These are phyloP conservation scores for Pezicula radicicola DNA, from an alignment of 2,329 filamentous ascomycete genomes.

Conservation along the genomic window DNA sequence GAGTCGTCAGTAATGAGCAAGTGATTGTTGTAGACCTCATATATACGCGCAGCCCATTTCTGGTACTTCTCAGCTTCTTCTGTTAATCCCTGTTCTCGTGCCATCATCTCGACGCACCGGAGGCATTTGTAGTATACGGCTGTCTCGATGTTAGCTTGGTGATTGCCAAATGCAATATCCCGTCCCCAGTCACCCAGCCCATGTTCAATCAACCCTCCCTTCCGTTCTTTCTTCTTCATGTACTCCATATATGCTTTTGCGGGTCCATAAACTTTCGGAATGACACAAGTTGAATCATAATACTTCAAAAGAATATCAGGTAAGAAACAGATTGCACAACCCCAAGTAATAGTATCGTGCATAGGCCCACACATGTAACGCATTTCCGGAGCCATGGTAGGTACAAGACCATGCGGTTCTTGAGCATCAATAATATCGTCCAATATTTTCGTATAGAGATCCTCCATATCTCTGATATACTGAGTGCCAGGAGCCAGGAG, in stretches of 20 bases:
- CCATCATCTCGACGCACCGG: slow-evolving; percentile 33
- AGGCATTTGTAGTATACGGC: slow-evolving; percentile 40
- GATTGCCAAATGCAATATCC: slow-evolving; percentile 39
- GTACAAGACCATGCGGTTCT: slow-evolving; percentile 40
- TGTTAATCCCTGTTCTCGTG: slow-evolving; percentile 12
- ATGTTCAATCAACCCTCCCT: slow-evolving; percentile 38
- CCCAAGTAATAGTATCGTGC: slow-evolving; percentile 44
- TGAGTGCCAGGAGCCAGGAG: slow-evolving; percentile 42
- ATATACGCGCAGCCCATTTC: slow-evolving; percentile 27
- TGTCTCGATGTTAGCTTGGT: slow-evolving; percentile 42
- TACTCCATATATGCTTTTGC: slow-evolving; percentile 40
- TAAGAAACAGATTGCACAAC: slow-evolving; percentile 34
- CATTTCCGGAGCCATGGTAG: slow-evolving; percentile 44
- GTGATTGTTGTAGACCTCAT: slow-evolving; percentile 30
- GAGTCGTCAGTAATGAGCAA: slow-evolving; percentile 30
- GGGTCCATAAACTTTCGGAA: slow-evolving; percentile 33
- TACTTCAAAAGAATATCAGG: slow-evolving; percentile 36
- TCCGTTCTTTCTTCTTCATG: slow-evolving; percentile 34
- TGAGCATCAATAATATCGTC: slow-evolving; percentile 44
- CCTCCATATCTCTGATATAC: slow-evolving; percentile 43
- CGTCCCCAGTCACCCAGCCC: slow-evolving; percentile 41
- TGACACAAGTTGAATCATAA: slow-evolving; percentile 35
- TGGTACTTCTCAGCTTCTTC: slow-evolving; percentile 22
- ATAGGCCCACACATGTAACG: slow-evolving; percentile 46
- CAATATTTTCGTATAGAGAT: slow-evolving; percentile 42